These are phyloP conservation scores for Ceratocystis diversiconidia DNA, from an alignment of 2,329 filamentous ascomycete species.

Conservation along the genomic window DNA sequence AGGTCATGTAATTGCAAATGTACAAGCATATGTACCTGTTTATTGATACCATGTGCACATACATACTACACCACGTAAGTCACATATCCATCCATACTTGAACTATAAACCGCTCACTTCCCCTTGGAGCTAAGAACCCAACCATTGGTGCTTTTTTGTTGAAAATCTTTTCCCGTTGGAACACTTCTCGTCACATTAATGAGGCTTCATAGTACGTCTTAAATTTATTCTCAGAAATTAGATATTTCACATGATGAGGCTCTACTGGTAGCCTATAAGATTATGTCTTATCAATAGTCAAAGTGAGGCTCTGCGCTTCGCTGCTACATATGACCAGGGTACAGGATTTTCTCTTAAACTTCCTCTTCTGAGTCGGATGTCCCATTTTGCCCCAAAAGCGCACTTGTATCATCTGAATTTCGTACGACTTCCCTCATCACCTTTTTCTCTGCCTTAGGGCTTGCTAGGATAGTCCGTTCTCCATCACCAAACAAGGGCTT, in stretches of 20 bases:
- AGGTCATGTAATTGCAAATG: not conserved
- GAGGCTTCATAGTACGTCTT: not conserved
- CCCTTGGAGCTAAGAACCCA: not conserved
- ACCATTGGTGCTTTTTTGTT: too few species aligned
- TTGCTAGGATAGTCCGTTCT: slow-evolving; percentile 41
- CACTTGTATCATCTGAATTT: slow-evolving; percentile 1
- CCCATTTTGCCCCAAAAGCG: slow-evolving; percentile 1
- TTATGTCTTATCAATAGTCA: not conserved
- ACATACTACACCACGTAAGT: not conserved
- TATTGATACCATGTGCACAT: not conserved
- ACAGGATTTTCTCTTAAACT: not conserved
- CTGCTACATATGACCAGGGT: not conserved
- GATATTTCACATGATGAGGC: not conserved
- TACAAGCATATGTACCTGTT: not conserved
- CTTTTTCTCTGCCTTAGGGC: not conserved
- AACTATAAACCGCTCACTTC: not conserved
- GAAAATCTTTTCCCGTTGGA: not conserved
- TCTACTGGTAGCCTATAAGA: not conserved
- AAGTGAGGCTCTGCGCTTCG: not conserved
- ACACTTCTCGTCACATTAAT: not conserved
- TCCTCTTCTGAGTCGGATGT: not conserved
- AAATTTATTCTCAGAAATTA: too few species aligned
- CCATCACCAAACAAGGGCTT: slow-evolving; percentile 70
- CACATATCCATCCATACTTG: not conserved
- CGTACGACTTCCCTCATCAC: not conserved